phyloP scores from a whole-genome alignment of 192 early-diverging fungal species.

The Cetraspora pellucida region DNA sequence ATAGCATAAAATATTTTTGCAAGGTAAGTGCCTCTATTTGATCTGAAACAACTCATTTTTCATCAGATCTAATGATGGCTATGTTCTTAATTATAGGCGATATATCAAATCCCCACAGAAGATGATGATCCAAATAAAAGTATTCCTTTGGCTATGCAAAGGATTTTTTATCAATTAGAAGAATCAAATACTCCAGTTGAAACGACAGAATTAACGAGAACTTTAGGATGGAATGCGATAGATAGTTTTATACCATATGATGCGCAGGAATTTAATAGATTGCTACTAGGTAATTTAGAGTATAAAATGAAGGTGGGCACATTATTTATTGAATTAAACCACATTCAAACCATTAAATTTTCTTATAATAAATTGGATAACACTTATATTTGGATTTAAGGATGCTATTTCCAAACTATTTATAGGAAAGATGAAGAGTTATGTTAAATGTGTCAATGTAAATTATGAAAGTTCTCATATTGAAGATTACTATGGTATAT shows the following conservation, averaged over 20 bases:
- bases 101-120: constrained; percentile 91
- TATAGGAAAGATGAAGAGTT: constrained; percentile 97
- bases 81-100: constrained; percentile 59
- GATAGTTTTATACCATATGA: constrained; percentile 98
- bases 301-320: constrained; percentile 91
- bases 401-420: constrained; percentile 90
- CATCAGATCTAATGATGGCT: too few relatives aligned
- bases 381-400: too few relatives aligned
- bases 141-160: constrained; percentile 88
- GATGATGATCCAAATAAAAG: constrained; percentile 86
- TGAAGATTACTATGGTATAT: constrained; percentile 96
- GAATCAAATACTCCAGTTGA: constrained; percentile 70
- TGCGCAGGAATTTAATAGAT: constrained; percentile 96
- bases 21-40: too few relatives aligned
- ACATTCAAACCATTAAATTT: too few relatives aligned
- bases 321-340: not conserved
- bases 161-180: constrained; percentile 92
- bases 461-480: constrained; percentile 91
- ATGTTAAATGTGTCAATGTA: constrained; percentile 94
- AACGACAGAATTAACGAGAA: constrained; percentile 94
- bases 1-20: constrained; percentile 92
- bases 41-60: too few relatives aligned
- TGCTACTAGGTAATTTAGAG: constrained; percentile 95
- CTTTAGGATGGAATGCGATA: constrained; percentile 96
- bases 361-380: too few relatives aligned